Conservation (phyloP, 106 monocot species). For the Apostasia ramifera region DNA sequence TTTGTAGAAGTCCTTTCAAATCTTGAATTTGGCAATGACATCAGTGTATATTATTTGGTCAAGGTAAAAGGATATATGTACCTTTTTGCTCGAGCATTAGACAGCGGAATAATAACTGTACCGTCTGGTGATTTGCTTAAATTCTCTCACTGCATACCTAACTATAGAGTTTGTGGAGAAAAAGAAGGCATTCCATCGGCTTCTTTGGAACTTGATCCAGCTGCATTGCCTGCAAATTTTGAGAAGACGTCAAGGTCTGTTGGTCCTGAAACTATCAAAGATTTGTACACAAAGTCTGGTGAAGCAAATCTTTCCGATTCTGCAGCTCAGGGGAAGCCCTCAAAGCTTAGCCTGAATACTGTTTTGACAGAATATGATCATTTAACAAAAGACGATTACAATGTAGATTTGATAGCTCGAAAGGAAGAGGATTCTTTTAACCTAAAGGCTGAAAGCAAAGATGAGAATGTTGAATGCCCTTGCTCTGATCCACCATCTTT, state of each 20-base stretch:
- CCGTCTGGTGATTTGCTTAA: slow-evolving; percentile 32
- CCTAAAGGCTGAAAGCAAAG: no score
- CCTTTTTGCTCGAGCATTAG: slow-evolving; percentile 17
- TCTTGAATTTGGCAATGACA: slow-evolving; percentile 6
- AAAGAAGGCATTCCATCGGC: not conserved
- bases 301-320: not conserved
- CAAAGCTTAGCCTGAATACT: not conserved
- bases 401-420: no score
- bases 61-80: slow-evolving; percentile 27
- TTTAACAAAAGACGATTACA: not conserved
- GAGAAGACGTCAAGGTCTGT: no score
- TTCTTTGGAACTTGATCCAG: not conserved
- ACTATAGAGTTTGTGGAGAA: slow-evolving; percentile 40
- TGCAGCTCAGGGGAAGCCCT: not conserved
- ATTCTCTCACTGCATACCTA: slow-evolving; percentile 66
- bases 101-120: slow-evolving; percentile 1
- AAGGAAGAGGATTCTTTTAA: no score
- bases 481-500: not conserved
- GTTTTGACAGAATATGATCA: not conserved
- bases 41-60: slow-evolving; percentile 17
- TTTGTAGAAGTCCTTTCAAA: slow-evolving; percentile 45
- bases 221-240: not conserved
- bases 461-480: not conserved
- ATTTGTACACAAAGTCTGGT: not conserved
- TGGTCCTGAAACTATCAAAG: not conserved